A percentile compares a stretch with the other conserved stretches of the same genome.
Conservation (phyloP, 495 filamentous ascomycete species). For the Melanomma pulvis-pyrius region DNA sequence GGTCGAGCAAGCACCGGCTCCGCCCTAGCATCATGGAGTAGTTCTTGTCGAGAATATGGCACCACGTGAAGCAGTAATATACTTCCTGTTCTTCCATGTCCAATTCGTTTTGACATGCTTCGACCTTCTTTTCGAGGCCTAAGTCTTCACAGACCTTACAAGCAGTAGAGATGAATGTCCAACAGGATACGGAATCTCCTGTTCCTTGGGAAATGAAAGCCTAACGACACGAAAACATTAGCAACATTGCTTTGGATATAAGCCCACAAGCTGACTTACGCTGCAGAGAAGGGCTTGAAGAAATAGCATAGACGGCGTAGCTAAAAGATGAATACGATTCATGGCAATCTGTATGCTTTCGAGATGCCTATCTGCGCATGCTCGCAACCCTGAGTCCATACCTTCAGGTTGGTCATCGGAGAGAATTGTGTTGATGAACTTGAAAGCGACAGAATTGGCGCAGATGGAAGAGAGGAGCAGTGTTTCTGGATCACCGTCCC, state of each 20-base stretch:
- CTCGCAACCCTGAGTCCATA: background rate
- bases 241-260: too few relatives aligned
- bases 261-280: too few relatives aligned
- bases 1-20: background rate
- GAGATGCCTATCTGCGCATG: background rate
- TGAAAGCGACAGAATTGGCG: slow-evolving; percentile 2
- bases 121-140: background rate
- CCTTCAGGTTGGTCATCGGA: background rate
- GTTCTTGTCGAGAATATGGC: slow-evolving; percentile 7
- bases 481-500: background rate
- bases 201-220: background rate
- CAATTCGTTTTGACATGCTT: background rate
- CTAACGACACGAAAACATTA: background rate
- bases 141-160: background rate
- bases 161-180: background rate
- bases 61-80: background rate
- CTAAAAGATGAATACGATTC: background rate
- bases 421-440: slow-evolving; percentile 2
- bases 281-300: background rate
- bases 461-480: background rate
- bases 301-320: background rate
- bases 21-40: background rate
- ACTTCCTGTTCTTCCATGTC: background rate
- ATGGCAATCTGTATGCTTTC: background rate
- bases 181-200: background rate